Evolutionary conservation across 1,284 basidiomycete genomes (phyloP), one percentile per base, ranked within the genome.

Genomic region (Sanghuangporus baumii): DNA sequence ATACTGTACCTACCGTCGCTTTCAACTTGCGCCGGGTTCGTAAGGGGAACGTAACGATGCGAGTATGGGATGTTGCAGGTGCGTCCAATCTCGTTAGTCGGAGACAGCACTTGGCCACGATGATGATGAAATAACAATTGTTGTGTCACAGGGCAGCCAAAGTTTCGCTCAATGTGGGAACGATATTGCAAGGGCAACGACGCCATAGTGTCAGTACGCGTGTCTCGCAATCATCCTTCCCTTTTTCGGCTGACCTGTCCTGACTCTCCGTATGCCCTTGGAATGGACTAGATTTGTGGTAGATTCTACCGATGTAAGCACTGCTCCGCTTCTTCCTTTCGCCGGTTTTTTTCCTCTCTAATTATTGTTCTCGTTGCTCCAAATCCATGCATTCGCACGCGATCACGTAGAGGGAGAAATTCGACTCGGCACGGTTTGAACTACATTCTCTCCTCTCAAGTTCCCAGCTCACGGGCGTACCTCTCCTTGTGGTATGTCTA

Each of bases 11-110:
- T 0, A 98, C 95, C 0, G 91, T 97, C 20, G 92, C 94, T 9
- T 97, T 94, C 79, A 95, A 95, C 71, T 87, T 93, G 71, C 82
- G 87, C 23, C 88, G 86, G 73, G 87, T 97, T 18, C 82, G 89
- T 66, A 94, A 92, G 68, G 94, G 94, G 3, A 96, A 94, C 67
- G 87, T 96, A 1, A 94, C 91, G 0, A 80, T 98, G 74, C 96
- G 94, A 75, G 87, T 98, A 55, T 98, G 95, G 95, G 95, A 97
- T 74, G 92, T 97, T 66, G 94, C 93, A 69, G 86, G 85, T 87
- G 65, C 65, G 80, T 70, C 34, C 36, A 18, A 5, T 31, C 3
- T 5, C 26, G 5, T 31, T 5, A 0, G 31, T n/a, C 37, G 26
- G 20, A 48, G 38, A 38, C 43, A 5, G 36, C 11, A 1, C 6